phyloP scores from a whole-genome alignment of 352 stramenopile species.

The Globisporangium echinulatum region DNA sequence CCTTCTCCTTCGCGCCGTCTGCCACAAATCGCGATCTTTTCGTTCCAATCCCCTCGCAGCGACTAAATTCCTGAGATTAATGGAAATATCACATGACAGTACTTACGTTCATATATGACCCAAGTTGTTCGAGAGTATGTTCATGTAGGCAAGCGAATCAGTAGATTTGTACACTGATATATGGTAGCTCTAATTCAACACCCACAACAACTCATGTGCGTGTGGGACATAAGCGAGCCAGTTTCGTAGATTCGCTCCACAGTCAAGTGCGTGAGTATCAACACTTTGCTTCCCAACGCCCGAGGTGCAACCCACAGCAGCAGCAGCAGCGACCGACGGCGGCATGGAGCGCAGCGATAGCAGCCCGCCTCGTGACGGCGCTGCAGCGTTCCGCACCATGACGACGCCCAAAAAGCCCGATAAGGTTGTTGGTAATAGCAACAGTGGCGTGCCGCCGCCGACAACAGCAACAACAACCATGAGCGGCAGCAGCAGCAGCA shows the following conservation, averaged over 20 bases:
- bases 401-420: slow-evolving; percentile 4
- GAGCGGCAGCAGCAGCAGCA: neutral
- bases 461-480: too few species aligned
- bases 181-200: too few species aligned
- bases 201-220: neutral
- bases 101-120: too few species aligned
- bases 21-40: too few species aligned
- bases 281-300: neutral
- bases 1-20: too few species aligned
- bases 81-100: too few species aligned
- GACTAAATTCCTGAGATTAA: too few species aligned
- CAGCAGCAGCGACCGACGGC: neutral
- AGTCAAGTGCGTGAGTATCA: neutral
- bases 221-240: neutral
- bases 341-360: slow-evolving; percentile 2
- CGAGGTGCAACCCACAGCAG: neutral
- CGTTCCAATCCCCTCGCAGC: too few species aligned
- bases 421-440: neutral
- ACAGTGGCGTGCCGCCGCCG: too few species aligned
- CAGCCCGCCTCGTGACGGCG: neutral
- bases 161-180: neutral
- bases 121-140: too few species aligned
- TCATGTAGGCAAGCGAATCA: too few species aligned
- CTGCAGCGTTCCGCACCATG: slow-evolving; percentile 1
- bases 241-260: neutral